Evolutionary conservation across 768 basidiomycete genomes (phyloP).

Genomic region (Sutorius australiensis): DNA sequence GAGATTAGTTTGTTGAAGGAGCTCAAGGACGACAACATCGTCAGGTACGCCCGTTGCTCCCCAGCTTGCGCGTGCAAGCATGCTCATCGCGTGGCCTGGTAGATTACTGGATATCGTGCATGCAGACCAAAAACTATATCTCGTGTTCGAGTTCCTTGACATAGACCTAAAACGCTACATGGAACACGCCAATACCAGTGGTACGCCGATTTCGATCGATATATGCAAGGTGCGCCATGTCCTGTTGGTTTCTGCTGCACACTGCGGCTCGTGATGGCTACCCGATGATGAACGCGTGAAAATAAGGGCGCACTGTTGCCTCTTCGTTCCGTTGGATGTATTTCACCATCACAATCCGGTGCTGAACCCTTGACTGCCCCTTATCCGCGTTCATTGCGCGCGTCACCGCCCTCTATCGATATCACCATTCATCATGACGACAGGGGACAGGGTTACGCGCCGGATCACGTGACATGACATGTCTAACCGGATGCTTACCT

Average conservation of each 20-base stretch:
- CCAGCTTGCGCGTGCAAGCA: background rate
- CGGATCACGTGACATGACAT: slow-evolving; percentile 30
- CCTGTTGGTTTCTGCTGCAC: background rate
- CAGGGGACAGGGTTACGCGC: slow-evolving; percentile 21
- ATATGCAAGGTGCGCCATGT: slow-evolving; percentile 71
- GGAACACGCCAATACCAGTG: slow-evolving; percentile 74
- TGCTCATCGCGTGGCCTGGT: slow-evolving; percentile 7
- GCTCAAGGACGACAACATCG: slow-evolving; percentile 93
- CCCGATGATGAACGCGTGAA: slow-evolving; percentile 25
- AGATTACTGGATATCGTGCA: slow-evolving; percentile 97
- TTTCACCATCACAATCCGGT: slow-evolving; percentile 1
- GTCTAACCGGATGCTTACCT: slow-evolving; percentile 9
- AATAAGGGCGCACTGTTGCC: background rate
- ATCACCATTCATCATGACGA: slow-evolving; percentile 21
- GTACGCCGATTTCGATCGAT: slow-evolving; percentile 66
- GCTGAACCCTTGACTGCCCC: background rate
- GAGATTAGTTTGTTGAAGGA: slow-evolving; percentile 98
- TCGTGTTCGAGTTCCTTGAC: slow-evolving; percentile 97
- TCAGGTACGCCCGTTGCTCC: slow-evolving; percentile 51
- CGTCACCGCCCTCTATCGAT: slow-evolving; percentile 9
- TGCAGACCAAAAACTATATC: slow-evolving; percentile 93
- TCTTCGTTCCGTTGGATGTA: slow-evolving; percentile 9
- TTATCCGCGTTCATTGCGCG: background rate
- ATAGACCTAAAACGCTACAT: slow-evolving; percentile 97
- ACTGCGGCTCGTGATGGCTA: slow-evolving; percentile 8